phyloP scores from a whole-genome alignment of 2,329 filamentous ascomycete genomes.

The Aaosphaeria pasadenensis region DNA sequence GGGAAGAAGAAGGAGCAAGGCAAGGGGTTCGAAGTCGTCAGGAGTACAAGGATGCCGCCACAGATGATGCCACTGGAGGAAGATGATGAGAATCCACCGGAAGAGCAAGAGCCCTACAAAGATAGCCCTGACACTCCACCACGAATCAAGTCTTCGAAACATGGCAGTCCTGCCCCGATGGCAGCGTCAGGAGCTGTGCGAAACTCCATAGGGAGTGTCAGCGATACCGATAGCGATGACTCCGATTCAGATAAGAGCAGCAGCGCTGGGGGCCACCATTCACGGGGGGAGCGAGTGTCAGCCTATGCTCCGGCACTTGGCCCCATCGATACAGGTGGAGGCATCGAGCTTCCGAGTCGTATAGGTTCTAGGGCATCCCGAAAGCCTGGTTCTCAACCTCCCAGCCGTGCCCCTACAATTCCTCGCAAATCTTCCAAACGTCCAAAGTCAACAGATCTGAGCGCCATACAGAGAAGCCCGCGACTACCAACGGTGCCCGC shows the following conservation, averaged over 20 bases:
- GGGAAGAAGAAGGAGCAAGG: constrained; percentile 90
- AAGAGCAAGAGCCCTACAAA: constrained; percentile 48
- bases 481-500: constrained; percentile 29
- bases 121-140: constrained; percentile 46
- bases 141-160: constrained; percentile 8
- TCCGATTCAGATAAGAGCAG: constrained; percentile 46
- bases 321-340: constrained; percentile 57
- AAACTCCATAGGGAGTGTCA: constrained; percentile 34
- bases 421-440: constrained; percentile 69
- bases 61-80: constrained; percentile 66
- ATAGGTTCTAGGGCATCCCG: constrained; percentile 57
- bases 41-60: constrained; percentile 77
- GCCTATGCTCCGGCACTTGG: constrained; percentile 58
- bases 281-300: constrained; percentile 38
- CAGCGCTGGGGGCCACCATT: constrained; percentile 33
- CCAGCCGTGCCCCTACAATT: constrained; percentile 44
- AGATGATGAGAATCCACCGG: constrained; percentile 51
- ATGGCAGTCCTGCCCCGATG: constrained; percentile 8
- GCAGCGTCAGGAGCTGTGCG: constrained; percentile 17
- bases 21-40: constrained; percentile 95
- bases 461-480: constrained; percentile 16
- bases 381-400: constrained; percentile 15
- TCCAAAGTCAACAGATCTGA: constrained; percentile 25
- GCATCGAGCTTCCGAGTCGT: constrained; percentile 63
- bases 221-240: constrained; percentile 33